Evolutionary conservation across 208 protist genomes (phyloP).

Genomic region (Leishmania gerbilli): DNA sequence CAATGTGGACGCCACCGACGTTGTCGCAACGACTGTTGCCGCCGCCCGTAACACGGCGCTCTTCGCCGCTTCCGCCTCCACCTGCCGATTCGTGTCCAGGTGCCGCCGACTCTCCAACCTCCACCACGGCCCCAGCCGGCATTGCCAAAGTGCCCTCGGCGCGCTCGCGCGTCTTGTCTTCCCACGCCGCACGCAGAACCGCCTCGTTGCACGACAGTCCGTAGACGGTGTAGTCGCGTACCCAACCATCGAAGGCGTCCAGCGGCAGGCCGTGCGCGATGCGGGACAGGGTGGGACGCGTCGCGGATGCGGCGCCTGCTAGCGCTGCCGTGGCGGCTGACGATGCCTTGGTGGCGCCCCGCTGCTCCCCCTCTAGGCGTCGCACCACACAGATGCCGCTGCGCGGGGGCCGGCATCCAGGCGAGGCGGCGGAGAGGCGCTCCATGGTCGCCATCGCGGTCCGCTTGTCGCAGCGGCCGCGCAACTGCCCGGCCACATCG

Average conservation of each 20-base stretch:
- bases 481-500: not conserved
- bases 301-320: not conserved
- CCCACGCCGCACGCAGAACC: conserved; percentile 32
- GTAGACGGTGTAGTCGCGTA: conserved; percentile 48
- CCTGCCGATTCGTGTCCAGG: not conserved
- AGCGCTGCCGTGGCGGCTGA: not conserved
- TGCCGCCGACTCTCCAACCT: not conserved
- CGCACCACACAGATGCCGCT: conserved; percentile 26
- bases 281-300: conserved; percentile 20
- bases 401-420: conserved; percentile 23
- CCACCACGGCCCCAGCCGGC: not conserved
- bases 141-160: not conserved
- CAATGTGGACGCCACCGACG: not conserved
- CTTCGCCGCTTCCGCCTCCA: not conserved
- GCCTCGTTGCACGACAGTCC: conserved; percentile 30
- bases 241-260: conserved; percentile 29
- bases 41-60: not conserved
- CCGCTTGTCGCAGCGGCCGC: not conserved
- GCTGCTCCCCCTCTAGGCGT: conserved; percentile 22
- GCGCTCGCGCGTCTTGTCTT: conserved; percentile 31
- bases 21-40: not conserved
- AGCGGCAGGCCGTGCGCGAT: conserved; percentile 31
- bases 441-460: conserved; percentile 5
- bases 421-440: conserved; percentile 11
- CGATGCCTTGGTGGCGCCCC: not conserved